Evolutionary conservation across 1,284 basidiomycete genomes (phyloP).

Genomic region (Gymnopus androsaceus): DNA sequence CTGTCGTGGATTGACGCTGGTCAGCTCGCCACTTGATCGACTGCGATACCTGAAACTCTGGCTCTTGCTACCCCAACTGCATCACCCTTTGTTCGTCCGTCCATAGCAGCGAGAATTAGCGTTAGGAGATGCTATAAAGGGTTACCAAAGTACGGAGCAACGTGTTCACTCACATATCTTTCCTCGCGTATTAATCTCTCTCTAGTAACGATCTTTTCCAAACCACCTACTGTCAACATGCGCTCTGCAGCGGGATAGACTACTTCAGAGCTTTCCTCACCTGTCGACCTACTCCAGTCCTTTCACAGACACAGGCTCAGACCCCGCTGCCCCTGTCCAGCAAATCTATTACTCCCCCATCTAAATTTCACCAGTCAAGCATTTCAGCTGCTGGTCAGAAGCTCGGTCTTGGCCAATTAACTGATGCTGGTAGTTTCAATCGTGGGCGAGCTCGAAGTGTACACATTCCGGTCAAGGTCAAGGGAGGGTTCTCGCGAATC

Average conservation of each 20-base stretch:
- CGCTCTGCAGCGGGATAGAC: background rate
- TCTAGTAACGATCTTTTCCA: background rate
- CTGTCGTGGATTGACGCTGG: too few relatives aligned
- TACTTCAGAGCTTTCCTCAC: background rate
- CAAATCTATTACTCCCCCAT: background rate
- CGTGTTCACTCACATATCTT: too few relatives aligned
- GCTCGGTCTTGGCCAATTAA: background rate
- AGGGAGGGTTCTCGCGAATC: slow-evolving; percentile 3
- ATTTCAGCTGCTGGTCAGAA: background rate
- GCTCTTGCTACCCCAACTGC: too few relatives aligned
- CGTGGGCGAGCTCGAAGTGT: slow-evolving; percentile 3
- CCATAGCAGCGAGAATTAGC: too few relatives aligned
- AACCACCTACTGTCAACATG: background rate
- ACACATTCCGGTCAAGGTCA: background rate
- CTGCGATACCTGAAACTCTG: too few relatives aligned
- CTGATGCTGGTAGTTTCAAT: background rate
- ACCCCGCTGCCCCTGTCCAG: background rate
- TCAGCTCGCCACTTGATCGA: too few relatives aligned
- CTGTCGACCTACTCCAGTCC: background rate
- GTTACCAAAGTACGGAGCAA: too few relatives aligned
- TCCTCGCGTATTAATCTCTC: too few relatives aligned
- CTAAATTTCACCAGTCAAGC: background rate
- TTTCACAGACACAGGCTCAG: background rate
- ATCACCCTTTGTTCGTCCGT: too few relatives aligned
- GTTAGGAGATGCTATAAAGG: too few relatives aligned